These are phyloP conservation scores for Scheffersomyces segobiensis DNA, from an alignment of 1,139 yeast species.

Conservation along the genomic window DNA sequence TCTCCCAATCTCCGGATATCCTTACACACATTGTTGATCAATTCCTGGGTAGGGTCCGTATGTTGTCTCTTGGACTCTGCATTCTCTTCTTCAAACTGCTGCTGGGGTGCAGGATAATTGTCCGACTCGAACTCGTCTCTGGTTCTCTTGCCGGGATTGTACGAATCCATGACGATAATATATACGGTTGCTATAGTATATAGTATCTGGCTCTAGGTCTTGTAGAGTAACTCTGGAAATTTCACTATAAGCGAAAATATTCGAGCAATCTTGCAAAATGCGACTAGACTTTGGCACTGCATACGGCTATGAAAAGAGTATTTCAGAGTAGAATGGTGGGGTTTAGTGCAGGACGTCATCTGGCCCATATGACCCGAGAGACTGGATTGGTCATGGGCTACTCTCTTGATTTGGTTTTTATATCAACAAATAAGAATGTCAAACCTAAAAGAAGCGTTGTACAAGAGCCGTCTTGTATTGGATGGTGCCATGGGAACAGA, in stretches of 20 bases:
- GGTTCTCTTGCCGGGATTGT: constrained; percentile 31
- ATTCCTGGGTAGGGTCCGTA: constrained; percentile 43
- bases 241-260: constrained; percentile 6
- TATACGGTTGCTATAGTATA: background rate
- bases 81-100: constrained; percentile 5
- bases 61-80: constrained; percentile 36
- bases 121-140: constrained; percentile 42
- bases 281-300: background rate
- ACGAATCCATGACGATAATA: constrained; percentile 17
- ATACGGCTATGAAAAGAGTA: background rate
- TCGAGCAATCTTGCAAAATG: background rate
- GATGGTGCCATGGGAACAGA: constrained; percentile 21
- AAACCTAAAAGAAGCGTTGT: background rate
- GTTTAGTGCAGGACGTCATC: background rate
- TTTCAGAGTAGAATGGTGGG: background rate
- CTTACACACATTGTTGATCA: constrained; percentile 44
- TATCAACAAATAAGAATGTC: background rate
- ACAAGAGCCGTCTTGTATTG: constrained; percentile 8
- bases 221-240: constrained; percentile 4
- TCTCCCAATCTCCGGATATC: constrained; percentile 72
- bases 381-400: background rate
- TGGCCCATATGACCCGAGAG: background rate
- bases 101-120: constrained; percentile 11
- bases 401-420: background rate
- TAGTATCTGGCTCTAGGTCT: background rate